Conservation (phyloP, 2,329 filamentous ascomycete genomes). For the Lachnellula occidentalis region DNA sequence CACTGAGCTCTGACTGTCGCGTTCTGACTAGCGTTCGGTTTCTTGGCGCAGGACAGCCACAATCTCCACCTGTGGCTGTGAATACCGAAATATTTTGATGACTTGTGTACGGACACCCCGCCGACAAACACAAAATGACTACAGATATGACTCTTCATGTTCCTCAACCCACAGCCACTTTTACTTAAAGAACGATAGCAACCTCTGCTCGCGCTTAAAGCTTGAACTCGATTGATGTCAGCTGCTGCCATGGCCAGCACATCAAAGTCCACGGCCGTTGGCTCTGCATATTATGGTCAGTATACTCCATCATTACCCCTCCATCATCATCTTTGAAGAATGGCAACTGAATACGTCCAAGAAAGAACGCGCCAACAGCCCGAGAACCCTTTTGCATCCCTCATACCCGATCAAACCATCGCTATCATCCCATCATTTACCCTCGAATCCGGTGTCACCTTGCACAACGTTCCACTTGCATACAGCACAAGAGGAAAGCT, state of each 20-base stretch:
- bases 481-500: constrained; percentile 62
- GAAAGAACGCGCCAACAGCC: constrained; percentile 38
- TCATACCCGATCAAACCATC: constrained; percentile 86
- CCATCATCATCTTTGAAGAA: constrained; percentile 31
- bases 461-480: constrained; percentile 69
- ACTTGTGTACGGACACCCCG: too few species aligned
- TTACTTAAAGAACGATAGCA: too few species aligned
- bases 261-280: not conserved
- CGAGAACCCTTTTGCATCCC: constrained; percentile 82
- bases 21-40: too few species aligned
- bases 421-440: constrained; percentile 84
- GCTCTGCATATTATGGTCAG: constrained; percentile 24
- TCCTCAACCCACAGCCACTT: too few species aligned
- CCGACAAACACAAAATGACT: too few species aligned
- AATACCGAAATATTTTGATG: too few species aligned
- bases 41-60: too few species aligned
- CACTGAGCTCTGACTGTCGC: too few species aligned
- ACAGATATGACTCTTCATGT: too few species aligned
- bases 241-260: not conserved
- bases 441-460: constrained; percentile 82
- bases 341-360: constrained; percentile 48
- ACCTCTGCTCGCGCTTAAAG: not conserved
- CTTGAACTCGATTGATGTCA: not conserved
- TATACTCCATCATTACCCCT: constrained; percentile 3
- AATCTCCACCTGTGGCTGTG: too few species aligned